Base-by-base conservation (phyloP, 1,284 basidiomycete genomes). In the Ustilago xerochloae region DNA sequence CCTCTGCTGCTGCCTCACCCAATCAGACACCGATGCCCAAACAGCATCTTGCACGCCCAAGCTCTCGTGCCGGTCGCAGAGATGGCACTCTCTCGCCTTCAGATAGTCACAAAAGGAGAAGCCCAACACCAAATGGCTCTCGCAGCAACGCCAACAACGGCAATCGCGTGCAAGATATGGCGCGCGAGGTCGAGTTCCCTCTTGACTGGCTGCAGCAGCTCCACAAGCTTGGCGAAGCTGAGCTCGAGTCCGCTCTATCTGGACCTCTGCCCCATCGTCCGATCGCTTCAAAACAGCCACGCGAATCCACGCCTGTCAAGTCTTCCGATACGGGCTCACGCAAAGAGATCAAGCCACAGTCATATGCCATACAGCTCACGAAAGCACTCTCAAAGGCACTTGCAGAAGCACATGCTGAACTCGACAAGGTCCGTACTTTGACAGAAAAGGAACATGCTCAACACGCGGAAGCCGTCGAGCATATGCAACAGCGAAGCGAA, bases 21-120 rank as follows among this genome's bases (percentile, higher is more conserved):
- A 47, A 73, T 49, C 70, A 73, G 28, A 73, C 70, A 22, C 70
- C 70, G 15, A 68, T 73, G 64, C 69, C 69, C n/a, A 63, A 64
- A 33, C 67, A 67, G 9, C 47, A 57, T 13, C 41, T 41, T 3
- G 30, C 51, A 32, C 55, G 61, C 13, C 52, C 69, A 1, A 52
- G 51, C 28, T 72, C 69, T 6, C 69, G 56, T n/a, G 57, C 59
- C 22, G 59, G 63, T 43, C 55, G 52, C 3, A 36, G 54, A 18
- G 57, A 73, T 2, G 62, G 70, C 4, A 51, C 65, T 12, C 22
- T 54, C 7, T 68, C 70, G 4, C 65, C 70, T 13, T 62, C 47
- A 4, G 51, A 65, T 13, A 58, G 26, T 6, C 64, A 55, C 13
- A 52, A 26, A 32, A 32, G 38, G 13, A 63, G 57, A 36, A 66